Evolutionary conservation across 2,329 filamentous ascomycete species (phyloP), one percentile per base, ranked within the genome.

Genomic region (Dactylonectria macrodidyma): DNA sequence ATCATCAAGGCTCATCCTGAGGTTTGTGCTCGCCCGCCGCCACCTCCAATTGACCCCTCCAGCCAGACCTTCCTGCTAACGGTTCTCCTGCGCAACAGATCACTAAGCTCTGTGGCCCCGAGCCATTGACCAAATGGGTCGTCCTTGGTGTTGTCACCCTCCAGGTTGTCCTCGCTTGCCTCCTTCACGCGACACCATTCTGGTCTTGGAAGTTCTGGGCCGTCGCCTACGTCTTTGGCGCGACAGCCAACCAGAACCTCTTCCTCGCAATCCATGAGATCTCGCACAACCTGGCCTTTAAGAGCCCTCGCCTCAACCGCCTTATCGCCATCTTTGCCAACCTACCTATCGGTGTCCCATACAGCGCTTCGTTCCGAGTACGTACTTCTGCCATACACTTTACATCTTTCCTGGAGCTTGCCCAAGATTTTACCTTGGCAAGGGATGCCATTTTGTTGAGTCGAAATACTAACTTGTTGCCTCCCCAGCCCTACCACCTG

Each of bases 211-310:
- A 87, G 71, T 98, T 97, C 85, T 92, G 97, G 86, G 86, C 92
- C 63, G 93, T 95, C 0, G 95, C 94, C 71, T 99, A 99, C 83
- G 84, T 97, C 62, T 87, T 99, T 70, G 96, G 96, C 65, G 96
- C 96, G 34, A 98, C 96, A 0, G 91, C 95, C 62, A 99, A 98
- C 86, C 96, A 99, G 86, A 99, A 99, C 82, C 89, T 98, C 58
- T 99, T 99, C 85, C 91, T 99, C 48, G 95, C 96, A 66, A 99
- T 99, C 78, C 96, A 99, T 84, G 96, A 99, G 84, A 98, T 99
- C 81, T 97, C 94, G 16, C 96, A 99, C 84, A 99, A 99, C 80
- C 87, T 99, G 70, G 96, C 95, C 41, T 98, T 98, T 87, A 90
- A 90, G 73, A 95, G 90, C 30, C 88, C 93, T 1, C 80, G 91